Evolutionary conservation across 148 eudicot species (phyloP), one percentile per base, ranked within the genome.

Genomic region (Suaeda aralocaspica): DNA sequence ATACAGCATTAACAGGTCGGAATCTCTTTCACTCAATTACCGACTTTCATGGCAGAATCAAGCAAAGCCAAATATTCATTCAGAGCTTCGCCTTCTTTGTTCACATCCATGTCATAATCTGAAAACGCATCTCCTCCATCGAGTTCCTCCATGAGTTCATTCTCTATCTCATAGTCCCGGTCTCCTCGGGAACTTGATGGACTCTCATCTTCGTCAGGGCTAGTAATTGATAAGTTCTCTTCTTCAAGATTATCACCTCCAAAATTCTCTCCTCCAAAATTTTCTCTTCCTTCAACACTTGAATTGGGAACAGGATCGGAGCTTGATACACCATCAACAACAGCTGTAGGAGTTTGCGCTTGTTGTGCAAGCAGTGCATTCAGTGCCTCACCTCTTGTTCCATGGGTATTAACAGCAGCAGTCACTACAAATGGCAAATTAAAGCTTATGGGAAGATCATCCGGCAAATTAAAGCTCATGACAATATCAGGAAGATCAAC

Each of bases 81-180:
- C 33, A 93, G 80, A 56, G 98, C 98, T 77, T 90, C 98, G 42
- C 87, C 95, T 88, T 93, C 98, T 83, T 76, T 84, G 1, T 88
- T 85, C 42, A 93, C 85, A 74, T 93, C 96, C n/a, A 91, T 87
- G 63, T 93, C 96, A 70, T 93, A 93, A 72, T 93, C 96, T 4
- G 96, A 81, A 31, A 84, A 84, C 0, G 88, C 88, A 77, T 93
- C 96, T 55, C 72, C 82, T 45, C 72, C 78, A 28, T 69, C 74
- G 8, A 93, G 73, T 64, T 86, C 89, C 56, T 59, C 61, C 5
- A 92, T 76, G 2, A 93, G 82, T 72, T 84, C 91, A 41, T 83
- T 79, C 79, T 93, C 98, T 85, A 91, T 91, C 82, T 90, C 96
- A 44, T 70, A 74, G 68, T 93, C 98, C 63, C 92, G 81, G 21